Percentiles rank a stretch among this genome's conserved stretches.
phyloP scores from a whole-genome alignment of 2,329 filamentous ascomycete genomes.

The Daldinia sp. region DNA sequence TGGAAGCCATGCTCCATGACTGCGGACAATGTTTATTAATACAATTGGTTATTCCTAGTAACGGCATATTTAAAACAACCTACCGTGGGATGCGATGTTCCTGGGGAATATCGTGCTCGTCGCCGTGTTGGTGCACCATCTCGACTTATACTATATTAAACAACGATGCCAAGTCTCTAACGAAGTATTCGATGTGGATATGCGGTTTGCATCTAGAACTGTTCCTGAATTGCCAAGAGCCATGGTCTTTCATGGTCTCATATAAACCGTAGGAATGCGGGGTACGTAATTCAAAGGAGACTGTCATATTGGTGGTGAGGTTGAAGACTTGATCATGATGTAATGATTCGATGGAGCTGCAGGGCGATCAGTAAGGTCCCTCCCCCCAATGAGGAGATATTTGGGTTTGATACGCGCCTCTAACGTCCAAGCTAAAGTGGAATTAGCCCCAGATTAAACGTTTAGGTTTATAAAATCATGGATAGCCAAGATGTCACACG shows the following conservation, averaged over 20 bases:
- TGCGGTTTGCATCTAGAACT: conserved; percentile 10
- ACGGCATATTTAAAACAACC: conserved; percentile 33
- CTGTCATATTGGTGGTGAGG: conserved; percentile 19
- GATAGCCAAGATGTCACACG: conserved; percentile 9
- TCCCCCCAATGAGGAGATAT: conserved; percentile 5
- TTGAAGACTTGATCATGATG: conserved; percentile 43
- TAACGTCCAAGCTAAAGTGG: conserved; percentile 9
- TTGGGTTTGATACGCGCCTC: conserved; percentile 27
- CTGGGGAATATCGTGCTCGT: conserved; percentile 64
- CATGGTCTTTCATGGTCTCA: conserved; percentile 24
- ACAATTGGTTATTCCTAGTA: conserved; percentile 10
- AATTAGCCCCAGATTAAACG: conserved; percentile 5
- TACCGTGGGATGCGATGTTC: conserved; percentile 62
- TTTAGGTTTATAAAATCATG: conserved; percentile 25
- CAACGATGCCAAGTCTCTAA: conserved; percentile 14
- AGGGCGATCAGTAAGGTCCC: conserved; percentile 34
- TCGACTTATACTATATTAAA: conserved; percentile 40
- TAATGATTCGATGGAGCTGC: conserved; percentile 36
- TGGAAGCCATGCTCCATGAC: conserved; percentile 67
- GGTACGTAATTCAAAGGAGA: conserved; percentile 15
- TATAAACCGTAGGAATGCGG: conserved; percentile 35
- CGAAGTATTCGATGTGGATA: conserved; percentile 17
- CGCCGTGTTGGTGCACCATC: conserved; percentile 64
- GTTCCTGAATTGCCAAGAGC: conserved; percentile 41
- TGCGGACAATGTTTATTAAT: conserved; percentile 49